Base-by-base conservation (phyloP, 2,329 filamentous ascomycete genomes). In the Fusarium albosuccineum region DNA sequence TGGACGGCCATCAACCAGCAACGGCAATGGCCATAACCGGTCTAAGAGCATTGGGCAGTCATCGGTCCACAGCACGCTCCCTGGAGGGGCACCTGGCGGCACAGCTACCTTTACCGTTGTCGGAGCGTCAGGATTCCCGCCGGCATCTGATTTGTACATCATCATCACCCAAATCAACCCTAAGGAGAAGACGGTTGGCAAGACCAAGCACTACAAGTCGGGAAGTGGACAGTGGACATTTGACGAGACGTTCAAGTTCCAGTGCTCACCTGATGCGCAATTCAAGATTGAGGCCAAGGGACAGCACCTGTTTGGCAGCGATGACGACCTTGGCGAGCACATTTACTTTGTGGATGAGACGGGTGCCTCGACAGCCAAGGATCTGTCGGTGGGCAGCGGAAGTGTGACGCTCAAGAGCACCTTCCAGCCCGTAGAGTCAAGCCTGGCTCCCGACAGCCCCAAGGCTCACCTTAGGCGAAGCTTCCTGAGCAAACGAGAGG, bases 321-420 rank as follows among this genome's bases (percentile, higher is more conserved):
- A 97, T 75, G 91, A 94, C 57, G 87, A 91, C 61, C 85, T 99
- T 0, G 96, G 96, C 54, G 94, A 98, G 74, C 88, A 88, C 6
- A 77, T 91, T n/a, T 97, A 97, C 81, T 94, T 97, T 76, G 88
- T 99, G n/a, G 93, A 95, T 67, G 95, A 99, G 75, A 87, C 85
- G 2, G 87, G 88, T 3, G 82, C 84, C 1, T 87, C 87, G 10
- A 82, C 85, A 33, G 91, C 95, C 70, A 96, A 95, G 82, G 83
- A 88, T 40, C 80, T 99, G 53, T 86, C 82, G 34, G 89, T 94
- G 27, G 95, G 95, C 11, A 84, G 82, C 36, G 94, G 93, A 26
- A 86, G 81, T 2, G 90, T 97, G 1, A 83, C 88, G 0, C 77
- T 97, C 46, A 91, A 89, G 81, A 96, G 91, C 75, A 87, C 83